phyloP scores from a whole-genome alignment of 352 stramenopile species.

The Phytophthora cryptogea region DNA sequence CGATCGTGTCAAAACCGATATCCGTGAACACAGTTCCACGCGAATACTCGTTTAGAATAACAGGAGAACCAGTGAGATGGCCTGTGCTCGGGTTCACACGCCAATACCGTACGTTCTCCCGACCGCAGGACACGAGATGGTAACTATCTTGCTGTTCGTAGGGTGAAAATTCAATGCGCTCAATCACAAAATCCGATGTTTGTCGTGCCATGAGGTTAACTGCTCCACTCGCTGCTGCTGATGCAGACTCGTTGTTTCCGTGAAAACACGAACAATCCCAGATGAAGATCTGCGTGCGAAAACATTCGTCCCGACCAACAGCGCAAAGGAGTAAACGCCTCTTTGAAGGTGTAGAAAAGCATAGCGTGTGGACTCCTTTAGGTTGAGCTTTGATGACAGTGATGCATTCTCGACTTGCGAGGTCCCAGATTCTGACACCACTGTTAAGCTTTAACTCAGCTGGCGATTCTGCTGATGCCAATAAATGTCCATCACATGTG shows the following conservation, averaged over 20 bases:
- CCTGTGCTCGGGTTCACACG: slow-evolving; percentile 51
- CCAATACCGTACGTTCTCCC: slow-evolving; percentile 94
- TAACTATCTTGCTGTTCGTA: slow-evolving; percentile 63
- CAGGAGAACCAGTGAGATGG: slow-evolving; percentile 78
- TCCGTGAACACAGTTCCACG: slow-evolving; percentile 85
- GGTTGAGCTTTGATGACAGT: slow-evolving; percentile 54
- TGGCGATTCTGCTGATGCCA: slow-evolving; percentile 55
- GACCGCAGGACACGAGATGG: slow-evolving; percentile 88
- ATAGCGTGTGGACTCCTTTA: slow-evolving; percentile 50
- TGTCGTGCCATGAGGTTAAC: slow-evolving; percentile 73
- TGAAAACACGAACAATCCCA: slow-evolving; percentile 60
- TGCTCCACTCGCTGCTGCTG: background rate
- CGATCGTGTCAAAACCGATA: slow-evolving; percentile 81
- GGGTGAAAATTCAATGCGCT: slow-evolving; percentile 76
- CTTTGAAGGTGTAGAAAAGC: slow-evolving; percentile 46
- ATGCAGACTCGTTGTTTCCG: background rate
- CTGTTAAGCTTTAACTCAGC: slow-evolving; percentile 24
- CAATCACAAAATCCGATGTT: slow-evolving; percentile 87
- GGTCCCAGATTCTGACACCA: slow-evolving; percentile 63
- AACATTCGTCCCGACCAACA: slow-evolving; percentile 66
- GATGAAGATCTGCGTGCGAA: slow-evolving; percentile 75
- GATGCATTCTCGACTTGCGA: slow-evolving; percentile 43
- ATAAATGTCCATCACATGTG: slow-evolving; percentile 40
- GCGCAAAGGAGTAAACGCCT: slow-evolving; percentile 46
- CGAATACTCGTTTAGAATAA: slow-evolving; percentile 91